phyloP scores from a whole-genome alignment of 192 early-diverging fungal species.

The Paraglomus brasilianum region DNA sequence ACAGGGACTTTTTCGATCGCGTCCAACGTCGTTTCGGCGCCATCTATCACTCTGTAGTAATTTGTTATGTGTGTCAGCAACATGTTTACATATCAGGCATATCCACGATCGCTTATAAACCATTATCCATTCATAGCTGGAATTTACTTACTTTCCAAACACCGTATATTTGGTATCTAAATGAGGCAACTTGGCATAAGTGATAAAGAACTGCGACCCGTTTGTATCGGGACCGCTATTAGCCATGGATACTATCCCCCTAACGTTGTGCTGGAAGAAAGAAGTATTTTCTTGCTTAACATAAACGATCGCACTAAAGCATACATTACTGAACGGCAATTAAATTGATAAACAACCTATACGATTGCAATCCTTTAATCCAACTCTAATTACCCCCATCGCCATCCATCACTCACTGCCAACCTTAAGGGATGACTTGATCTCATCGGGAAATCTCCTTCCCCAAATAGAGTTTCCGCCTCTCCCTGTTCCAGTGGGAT shows the following conservation, averaged over 20 bases:
- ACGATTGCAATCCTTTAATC: no score
- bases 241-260: slow-evolving; percentile 91
- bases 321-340: no score
- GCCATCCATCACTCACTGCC: background rate
- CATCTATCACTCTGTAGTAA: slow-evolving; percentile 75
- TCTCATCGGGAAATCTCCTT: slow-evolving; percentile 77
- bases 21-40: slow-evolving; percentile 76
- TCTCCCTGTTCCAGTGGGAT: slow-evolving; percentile 84
- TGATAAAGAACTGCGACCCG: slow-evolving; percentile 90
- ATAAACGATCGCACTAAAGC: no score
- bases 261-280: slow-evolving; percentile 69
- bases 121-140: background rate
- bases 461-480: slow-evolving; percentile 88
- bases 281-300: background rate
- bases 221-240: slow-evolving; percentile 89
- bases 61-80: background rate
- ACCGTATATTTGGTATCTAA: slow-evolving; percentile 91
- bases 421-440: slow-evolving; percentile 74
- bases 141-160: slow-evolving; percentile 72
- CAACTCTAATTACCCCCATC: background rate
- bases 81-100: no score
- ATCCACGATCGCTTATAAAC: no score
- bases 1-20: slow-evolving; percentile 85
- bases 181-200: slow-evolving; percentile 81
- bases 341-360: no score